These are phyloP conservation scores for Aegilops bicornis DNA, from an alignment of 176 grass and related monocot species.

Conservation along the genomic window DNA sequence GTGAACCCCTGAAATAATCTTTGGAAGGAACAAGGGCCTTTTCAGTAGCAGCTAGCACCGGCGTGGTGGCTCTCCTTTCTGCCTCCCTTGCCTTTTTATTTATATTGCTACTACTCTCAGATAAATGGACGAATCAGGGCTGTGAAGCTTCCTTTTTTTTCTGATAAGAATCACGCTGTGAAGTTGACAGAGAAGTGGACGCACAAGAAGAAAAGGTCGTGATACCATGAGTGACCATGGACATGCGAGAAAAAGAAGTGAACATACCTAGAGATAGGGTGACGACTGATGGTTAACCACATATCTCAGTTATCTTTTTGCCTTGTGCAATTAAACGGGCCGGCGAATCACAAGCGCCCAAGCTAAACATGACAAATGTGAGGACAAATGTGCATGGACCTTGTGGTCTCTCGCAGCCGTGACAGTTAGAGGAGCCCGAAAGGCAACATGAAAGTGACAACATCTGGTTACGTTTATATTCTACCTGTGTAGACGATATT, in stretches of 20 bases:
- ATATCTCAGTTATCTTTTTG: constrained; percentile 13
- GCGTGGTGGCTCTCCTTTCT: background rate
- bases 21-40: constrained; percentile 17
- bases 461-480: background rate
- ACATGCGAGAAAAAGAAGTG: too few relatives aligned
- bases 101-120: background rate
- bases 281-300: constrained; percentile 38
- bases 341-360: constrained; percentile 22
- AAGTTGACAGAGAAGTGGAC: constrained; percentile 26
- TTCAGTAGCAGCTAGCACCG: background rate
- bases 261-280: background rate
- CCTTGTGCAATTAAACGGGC: background rate
- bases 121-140: constrained; percentile 41
- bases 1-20: constrained; percentile 13
- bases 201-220: too few relatives aligned
- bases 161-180: constrained; percentile 1
- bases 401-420: background rate
- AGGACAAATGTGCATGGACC: constrained; percentile 10
- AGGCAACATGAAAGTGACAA: background rate
- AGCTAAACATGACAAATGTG: constrained; percentile 17
- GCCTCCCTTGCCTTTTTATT: background rate
- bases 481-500: background rate
- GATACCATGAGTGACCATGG: too few relatives aligned
- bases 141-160: too few relatives aligned
- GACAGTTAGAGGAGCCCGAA: constrained; percentile 32